Percentiles rank a stretch among this genome's conserved stretches.
Evolutionary conservation across 106 monocot genomes (phyloP).

Genomic region (Vanilla planifolia): DNA sequence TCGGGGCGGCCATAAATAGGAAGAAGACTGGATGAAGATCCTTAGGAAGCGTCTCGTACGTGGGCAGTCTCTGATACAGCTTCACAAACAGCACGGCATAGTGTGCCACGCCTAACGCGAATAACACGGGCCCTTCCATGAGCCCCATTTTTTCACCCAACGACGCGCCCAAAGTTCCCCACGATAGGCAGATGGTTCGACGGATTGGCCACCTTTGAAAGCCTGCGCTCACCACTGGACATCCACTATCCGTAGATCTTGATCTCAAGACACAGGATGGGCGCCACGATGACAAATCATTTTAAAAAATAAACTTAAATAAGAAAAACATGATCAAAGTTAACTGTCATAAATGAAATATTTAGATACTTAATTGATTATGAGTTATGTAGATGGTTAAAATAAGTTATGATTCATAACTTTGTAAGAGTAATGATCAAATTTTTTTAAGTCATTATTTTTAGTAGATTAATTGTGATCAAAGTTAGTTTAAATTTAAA

Average conservation of each 20-base stretch:
- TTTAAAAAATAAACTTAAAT: constrained; percentile 40
- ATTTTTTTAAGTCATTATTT: no score
- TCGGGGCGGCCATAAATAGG: constrained; percentile 66
- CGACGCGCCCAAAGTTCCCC: constrained; percentile 80
- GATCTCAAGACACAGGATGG: constrained; percentile 68
- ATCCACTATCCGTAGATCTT: constrained; percentile 93
- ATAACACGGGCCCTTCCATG: constrained; percentile 81
- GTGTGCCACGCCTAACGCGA: constrained; percentile 69
- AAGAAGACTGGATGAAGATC: constrained; percentile 83
- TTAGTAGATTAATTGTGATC: no score
- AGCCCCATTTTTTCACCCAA: constrained; percentile 69
- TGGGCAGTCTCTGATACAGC: constrained; percentile 77
- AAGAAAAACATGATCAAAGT: constrained; percentile 63
- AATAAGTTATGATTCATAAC: no score
- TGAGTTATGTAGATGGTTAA: no score
- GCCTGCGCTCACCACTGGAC: constrained; percentile 58
- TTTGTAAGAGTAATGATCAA: no score
- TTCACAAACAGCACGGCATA: constrained; percentile 80
- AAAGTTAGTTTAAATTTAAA: no score
- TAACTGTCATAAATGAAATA: no score
- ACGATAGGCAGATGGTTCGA: constrained; percentile 73
- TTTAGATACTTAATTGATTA: no score
- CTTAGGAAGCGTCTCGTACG: constrained; percentile 50
- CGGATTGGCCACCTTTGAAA: constrained; percentile 77
- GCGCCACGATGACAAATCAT: constrained; percentile 72